Conservation (phyloP, 345 rosid genomes). For the Populus nigra region DNA sequence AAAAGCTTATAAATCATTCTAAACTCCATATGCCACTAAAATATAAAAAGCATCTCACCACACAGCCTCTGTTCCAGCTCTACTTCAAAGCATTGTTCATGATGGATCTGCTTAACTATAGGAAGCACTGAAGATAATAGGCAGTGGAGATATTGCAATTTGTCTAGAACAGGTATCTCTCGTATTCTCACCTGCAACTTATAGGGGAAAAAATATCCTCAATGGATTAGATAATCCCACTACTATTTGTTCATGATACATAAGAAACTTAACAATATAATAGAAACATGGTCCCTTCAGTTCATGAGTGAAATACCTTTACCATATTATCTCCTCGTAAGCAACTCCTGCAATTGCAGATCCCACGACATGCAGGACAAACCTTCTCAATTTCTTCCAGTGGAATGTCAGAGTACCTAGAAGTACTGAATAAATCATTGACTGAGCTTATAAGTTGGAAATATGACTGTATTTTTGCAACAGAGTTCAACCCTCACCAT, state of each 20-base stretch:
- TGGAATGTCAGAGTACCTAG: slow-evolving; percentile 65
- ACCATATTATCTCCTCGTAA: slow-evolving; percentile 74
- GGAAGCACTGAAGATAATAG: slow-evolving; percentile 87
- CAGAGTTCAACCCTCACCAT: slow-evolving; percentile 49
- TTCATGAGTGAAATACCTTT: slow-evolving; percentile 51
- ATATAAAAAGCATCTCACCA: slow-evolving; percentile 47
- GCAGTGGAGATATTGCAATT: slow-evolving; percentile 72
- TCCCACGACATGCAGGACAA: slow-evolving; percentile 95
- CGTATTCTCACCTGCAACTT: slow-evolving; percentile 65
- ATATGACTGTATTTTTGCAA: slow-evolving; percentile 1
- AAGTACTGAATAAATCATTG: slow-evolving; percentile 15
- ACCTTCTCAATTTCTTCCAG: slow-evolving; percentile 75
- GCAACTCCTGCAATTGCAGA: slow-evolving; percentile 86
- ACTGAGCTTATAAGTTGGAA: slow-evolving; percentile 8
- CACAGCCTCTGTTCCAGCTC: slow-evolving; percentile 78
- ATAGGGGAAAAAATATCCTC: slow-evolving; percentile 18
- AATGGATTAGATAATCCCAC: background rate
- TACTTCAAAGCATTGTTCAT: slow-evolving; percentile 76
- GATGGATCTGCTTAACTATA: slow-evolving; percentile 79
- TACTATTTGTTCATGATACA: background rate
- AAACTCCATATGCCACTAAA: background rate
- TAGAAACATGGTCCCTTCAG: background rate
- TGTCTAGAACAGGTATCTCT: slow-evolving; percentile 78
- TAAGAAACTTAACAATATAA: background rate
- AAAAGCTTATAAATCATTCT: background rate